Base-by-base conservation (phyloP, 2,329 filamentous ascomycete species). In the Ceratocystis lukuohia region DNA sequence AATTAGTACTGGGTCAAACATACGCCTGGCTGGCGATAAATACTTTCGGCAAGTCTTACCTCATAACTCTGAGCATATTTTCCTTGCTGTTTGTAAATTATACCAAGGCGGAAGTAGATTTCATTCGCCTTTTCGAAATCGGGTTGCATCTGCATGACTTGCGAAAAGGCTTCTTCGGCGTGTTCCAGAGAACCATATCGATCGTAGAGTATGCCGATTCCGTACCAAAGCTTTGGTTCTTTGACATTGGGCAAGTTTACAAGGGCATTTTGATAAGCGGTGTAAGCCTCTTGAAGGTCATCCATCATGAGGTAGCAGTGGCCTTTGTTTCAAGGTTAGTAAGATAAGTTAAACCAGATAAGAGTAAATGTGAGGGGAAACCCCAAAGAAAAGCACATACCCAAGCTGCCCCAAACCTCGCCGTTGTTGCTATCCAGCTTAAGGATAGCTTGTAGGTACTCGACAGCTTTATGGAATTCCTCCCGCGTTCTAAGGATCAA, bases 261-360 rank as follows among this genome's bases (percentile, higher is more conserved):
- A 5, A 97, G 79, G 5, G 94, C 94, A 74, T 95, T 91, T 75
- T 99, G 94, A 74, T 99, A 99, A 0, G 94, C 92, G 41, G 90
- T 89, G 73, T 99, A 99, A 0, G 94, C 94, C 74, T 97, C 91
- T 76, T 97, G 94, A 44, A 97, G 78, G 72, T 96, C 93, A 73
- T 99, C 94, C 84, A 96, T 96, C 94, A 99, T 99, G 30, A 99
- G 81, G 74, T 93, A 96, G 77, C 94, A 97, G 75, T 97, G 94
- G n/a, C 94, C 91, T 93, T 71, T 15, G 57, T 71, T 15, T 53
- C 37, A 7, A n/a, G 15, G n/a, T 46, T 48, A 66, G 48, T 20
- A 45, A n/a, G 15, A 37, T 33, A 2, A n/a, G 41, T 20, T 28
- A 3, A 6, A 15, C 7, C 28, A 7, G 15, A 37, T 46, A 1